A percentile compares a stretch with the other conserved stretches of the same genome.
Conservation (phyloP, 2,329 filamentous ascomycete genomes). For the Talaromyces marneffei region DNA sequence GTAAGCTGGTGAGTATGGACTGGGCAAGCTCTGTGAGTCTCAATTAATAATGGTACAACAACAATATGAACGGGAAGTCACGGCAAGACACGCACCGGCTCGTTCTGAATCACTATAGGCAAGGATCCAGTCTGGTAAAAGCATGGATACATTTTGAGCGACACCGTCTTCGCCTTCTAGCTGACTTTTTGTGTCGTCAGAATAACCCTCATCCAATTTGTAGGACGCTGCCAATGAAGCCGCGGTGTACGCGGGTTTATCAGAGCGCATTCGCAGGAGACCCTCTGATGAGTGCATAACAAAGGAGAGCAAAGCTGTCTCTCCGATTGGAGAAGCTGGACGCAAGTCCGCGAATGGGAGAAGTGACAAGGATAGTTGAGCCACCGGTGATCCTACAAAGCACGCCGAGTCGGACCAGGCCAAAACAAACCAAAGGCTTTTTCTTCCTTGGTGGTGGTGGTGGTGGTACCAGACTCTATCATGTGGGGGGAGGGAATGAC, state of each 20-base stretch:
- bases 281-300: conserved; percentile 17
- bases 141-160: conserved; percentile 31
- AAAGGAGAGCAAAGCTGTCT: neutral
- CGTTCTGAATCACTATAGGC: conserved; percentile 50
- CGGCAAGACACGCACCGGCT: conserved; percentile 43
- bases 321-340: neutral
- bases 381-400: neutral
- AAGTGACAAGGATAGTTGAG: neutral
- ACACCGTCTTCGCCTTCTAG: conserved; percentile 36
- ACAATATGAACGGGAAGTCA: conserved; percentile 10
- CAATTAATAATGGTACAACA: conserved; percentile 2
- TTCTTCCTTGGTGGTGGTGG: neutral
- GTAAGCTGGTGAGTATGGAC: conserved; percentile 68
- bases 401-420: conserved; percentile 1
- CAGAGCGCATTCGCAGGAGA: conserved; percentile 23
- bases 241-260: conserved; percentile 20
- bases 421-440: neutral
- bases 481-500: neutral
- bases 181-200: conserved; percentile 60
- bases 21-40: conserved; percentile 65
- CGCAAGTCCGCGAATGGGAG: neutral
- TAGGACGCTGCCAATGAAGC: conserved; percentile 38
- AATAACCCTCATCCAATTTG: conserved; percentile 79
- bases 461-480: neutral
- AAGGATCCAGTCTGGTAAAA: conserved; percentile 52